Conservation (phyloP, 345 rosid species). For the Eucalyptus regnans region DNA sequence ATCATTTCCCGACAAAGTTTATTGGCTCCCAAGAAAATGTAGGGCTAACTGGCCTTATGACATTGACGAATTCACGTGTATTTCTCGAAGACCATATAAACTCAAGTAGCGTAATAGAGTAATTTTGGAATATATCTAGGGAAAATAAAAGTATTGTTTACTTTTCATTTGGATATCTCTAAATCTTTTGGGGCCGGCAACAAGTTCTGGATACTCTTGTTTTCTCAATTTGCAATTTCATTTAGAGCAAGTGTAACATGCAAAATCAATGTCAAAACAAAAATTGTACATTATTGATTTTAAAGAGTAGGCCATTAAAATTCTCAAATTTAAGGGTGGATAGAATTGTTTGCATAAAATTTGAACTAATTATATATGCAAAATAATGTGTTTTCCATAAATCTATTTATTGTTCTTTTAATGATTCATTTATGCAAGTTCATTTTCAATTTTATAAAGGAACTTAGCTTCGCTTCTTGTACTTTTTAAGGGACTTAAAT, state of each 20-base stretch:
- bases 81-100: neutral
- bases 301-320: neutral
- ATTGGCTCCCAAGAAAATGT: neutral
- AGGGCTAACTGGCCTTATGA: neutral
- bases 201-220: neutral
- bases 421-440: neutral
- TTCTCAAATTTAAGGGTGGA: neutral
- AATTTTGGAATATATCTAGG: neutral
- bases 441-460: neutral
- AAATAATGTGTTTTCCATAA: neutral
- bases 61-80: neutral
- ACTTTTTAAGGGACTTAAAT: neutral
- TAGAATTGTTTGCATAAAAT: neutral
- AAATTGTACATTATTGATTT: neutral
- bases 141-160: neutral
- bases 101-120: neutral
- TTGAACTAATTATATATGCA: accelerated
- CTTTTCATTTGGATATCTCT: neutral
- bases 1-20: neutral
- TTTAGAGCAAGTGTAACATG: neutral
- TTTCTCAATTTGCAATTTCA: neutral
- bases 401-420: neutral
- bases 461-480: neutral
- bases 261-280: neutral
- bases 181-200: neutral